phyloP scores from a whole-genome alignment of 164 flowering plant species.

The Vitis rupestris region DNA sequence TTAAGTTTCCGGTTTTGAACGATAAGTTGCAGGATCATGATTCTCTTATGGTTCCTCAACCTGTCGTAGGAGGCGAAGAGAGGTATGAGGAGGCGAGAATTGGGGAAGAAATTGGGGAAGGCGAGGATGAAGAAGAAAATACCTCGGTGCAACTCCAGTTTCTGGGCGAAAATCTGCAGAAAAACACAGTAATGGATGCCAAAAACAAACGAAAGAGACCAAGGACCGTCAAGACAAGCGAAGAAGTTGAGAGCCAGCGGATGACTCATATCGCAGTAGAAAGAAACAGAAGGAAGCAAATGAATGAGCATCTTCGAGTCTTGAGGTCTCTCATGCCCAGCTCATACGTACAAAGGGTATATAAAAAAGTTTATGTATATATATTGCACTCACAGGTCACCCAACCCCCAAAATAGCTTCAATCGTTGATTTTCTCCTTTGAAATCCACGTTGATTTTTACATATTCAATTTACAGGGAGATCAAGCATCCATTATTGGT shows the following conservation, averaged over 20 bases:
- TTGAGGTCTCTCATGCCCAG: conserved; percentile 92
- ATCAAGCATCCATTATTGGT: conserved; percentile 96
- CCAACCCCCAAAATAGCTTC: too few relatives aligned
- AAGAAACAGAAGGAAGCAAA: conserved; percentile 88
- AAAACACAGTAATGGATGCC: conserved; percentile 16
- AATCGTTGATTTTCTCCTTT: too few relatives aligned
- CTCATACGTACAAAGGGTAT: conserved; percentile 94
- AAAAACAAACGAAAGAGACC: conserved; percentile 77
- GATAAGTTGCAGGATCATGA: conserved; percentile 46
- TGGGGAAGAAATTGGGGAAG: conserved; percentile 2
- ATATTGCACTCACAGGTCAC: not conserved
- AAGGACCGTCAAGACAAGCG: conserved; percentile 67
- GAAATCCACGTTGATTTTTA: not conserved
- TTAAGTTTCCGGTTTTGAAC: conserved; percentile 81
- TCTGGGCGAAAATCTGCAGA: conserved; percentile 36
- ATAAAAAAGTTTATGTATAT: not conserved
- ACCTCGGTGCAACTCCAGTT: conserved; percentile 42
- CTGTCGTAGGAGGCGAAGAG: conserved; percentile 15
- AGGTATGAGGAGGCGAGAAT: conserved; percentile 8
- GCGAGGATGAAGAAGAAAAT: conserved; percentile 40
- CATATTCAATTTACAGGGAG: conserved; percentile 56
- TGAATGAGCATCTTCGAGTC: conserved; percentile 94
- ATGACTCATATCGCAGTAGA: conserved; percentile 99
- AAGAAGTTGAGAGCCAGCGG: conserved; percentile 96
- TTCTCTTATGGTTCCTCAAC: conserved; percentile 20